Evolutionary conservation across 345 rosid species (phyloP).

Genomic region (Turritis glabra): DNA sequence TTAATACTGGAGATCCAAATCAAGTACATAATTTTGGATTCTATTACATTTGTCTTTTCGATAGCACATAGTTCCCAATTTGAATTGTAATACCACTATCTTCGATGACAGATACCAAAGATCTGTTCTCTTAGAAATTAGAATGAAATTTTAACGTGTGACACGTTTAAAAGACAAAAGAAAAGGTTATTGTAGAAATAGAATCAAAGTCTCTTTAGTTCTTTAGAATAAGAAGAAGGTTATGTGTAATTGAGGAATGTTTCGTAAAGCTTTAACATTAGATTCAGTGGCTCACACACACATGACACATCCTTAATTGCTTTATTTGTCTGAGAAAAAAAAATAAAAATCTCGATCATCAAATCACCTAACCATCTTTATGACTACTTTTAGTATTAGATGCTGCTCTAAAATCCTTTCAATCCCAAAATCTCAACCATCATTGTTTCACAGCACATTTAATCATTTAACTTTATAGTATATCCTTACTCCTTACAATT

Average conservation of each 20-base stretch:
- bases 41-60: constrained; percentile 1
- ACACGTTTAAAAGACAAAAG: neutral
- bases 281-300: constrained; percentile 20
- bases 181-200: constrained; percentile 5
- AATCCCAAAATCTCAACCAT: neutral
- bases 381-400: neutral
- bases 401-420: neutral
- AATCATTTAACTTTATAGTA: neutral
- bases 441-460: neutral
- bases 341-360: neutral
- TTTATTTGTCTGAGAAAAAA: neutral
- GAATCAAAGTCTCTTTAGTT: neutral
- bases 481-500: neutral
- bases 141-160: neutral
- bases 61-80: constrained; percentile 19
- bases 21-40: constrained; percentile 17
- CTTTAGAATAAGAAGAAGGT: neutral
- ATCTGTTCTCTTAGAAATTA: neutral
- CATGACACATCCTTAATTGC: constrained; percentile 7
- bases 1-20: neutral
- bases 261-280: constrained; percentile 34
- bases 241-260: constrained; percentile 30
- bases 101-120: neutral
- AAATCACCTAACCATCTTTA: constrained; percentile 21
- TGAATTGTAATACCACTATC: constrained; percentile 20